These are phyloP conservation scores for Nothophaeocryptopus gaeumannii DNA, from an alignment of 2,329 filamentous ascomycete genomes.

Conservation along the genomic window DNA sequence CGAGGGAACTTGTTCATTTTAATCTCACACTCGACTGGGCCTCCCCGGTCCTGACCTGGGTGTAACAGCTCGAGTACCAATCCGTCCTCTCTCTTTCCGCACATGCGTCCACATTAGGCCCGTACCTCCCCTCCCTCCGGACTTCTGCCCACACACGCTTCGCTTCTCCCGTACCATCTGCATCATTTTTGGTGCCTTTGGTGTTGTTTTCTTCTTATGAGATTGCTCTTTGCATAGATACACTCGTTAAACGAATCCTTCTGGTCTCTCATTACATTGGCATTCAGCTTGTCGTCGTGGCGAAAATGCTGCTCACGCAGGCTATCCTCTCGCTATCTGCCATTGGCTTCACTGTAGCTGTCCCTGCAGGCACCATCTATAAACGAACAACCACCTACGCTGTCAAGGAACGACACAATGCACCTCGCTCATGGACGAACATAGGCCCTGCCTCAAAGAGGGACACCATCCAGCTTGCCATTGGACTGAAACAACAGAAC, in stretches of 20 bases:
- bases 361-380: conserved; percentile 13
- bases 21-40: too few species aligned
- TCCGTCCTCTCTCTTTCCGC: too few species aligned
- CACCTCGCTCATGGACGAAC: conserved; percentile 52
- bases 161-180: too few species aligned
- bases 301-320: conserved; percentile 7
- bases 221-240: background rate
- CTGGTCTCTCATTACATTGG: background rate
- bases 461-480: conserved; percentile 54
- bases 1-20: too few species aligned
- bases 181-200: too few species aligned
- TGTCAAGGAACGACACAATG: conserved; percentile 56
- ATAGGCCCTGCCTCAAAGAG: conserved; percentile 48
- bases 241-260: background rate
- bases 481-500: conserved; percentile 57
- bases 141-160: too few species aligned
- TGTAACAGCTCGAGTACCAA: too few species aligned
- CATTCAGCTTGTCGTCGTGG: background rate
- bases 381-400: conserved; percentile 43
- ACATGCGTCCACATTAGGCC: too few species aligned
- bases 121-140: too few species aligned
- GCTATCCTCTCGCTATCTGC: conserved; percentile 2
- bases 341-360: conserved; percentile 1
- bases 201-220: too few species aligned
- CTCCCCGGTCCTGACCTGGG: too few species aligned